Conservation (phyloP, 2,329 filamentous ascomycete genomes). For the Fusarium tanahbumbuense region DNA sequence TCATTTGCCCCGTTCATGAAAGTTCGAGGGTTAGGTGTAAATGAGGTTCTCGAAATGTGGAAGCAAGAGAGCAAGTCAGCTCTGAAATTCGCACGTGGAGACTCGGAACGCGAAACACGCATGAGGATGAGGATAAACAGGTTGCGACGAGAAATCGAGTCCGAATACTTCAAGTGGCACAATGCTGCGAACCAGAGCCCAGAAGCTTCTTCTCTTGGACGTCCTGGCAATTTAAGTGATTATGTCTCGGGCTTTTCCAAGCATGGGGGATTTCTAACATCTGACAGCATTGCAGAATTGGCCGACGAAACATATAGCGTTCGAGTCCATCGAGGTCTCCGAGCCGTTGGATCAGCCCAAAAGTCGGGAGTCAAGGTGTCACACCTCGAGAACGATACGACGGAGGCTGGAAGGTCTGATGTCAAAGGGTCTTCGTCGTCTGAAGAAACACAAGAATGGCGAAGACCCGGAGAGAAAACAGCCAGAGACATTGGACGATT, state of each 20-base stretch:
- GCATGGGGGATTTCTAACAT: not conserved
- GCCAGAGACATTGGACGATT: not conserved
- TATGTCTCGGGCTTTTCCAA: not conserved
- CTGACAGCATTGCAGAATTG: not conserved
- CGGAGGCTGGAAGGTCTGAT: not conserved
- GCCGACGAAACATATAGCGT: not conserved
- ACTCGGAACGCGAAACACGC: not conserved
- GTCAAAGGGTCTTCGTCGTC: not conserved
- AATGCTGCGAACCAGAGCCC: not conserved
- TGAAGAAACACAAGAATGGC: not conserved
- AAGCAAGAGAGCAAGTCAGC: not conserved
- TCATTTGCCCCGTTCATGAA: not conserved
- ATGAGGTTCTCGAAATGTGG: not conserved
- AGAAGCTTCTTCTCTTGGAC: not conserved
- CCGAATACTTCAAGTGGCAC: not conserved
- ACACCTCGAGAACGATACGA: not conserved
- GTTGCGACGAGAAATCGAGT: not conserved
- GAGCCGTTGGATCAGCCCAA: not conserved
- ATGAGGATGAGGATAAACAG: not conserved
- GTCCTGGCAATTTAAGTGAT: not conserved
- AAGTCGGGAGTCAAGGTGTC: not conserved
- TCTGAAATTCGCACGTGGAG: not conserved
- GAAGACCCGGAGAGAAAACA: not conserved
- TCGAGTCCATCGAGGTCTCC: not conserved
- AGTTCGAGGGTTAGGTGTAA: not conserved